Evolutionary conservation across 768 basidiomycete species (phyloP).

Genomic region (Leccinum ochraceum): DNA sequence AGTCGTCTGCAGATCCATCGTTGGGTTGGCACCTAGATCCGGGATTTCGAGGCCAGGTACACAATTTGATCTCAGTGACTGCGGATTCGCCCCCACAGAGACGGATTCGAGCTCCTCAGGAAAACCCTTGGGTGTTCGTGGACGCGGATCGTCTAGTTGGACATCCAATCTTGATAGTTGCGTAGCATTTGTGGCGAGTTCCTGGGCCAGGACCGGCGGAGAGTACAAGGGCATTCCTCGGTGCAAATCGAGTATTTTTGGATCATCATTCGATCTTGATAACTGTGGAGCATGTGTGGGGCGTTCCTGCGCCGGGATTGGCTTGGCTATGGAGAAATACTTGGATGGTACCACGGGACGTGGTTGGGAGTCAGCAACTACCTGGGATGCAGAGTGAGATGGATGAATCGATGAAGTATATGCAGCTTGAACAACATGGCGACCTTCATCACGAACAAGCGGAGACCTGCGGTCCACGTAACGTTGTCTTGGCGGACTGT

Average conservation of each 20-base stretch:
- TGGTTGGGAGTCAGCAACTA: constrained; percentile 10
- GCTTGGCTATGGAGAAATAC: constrained; percentile 11
- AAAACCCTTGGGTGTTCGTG: constrained; percentile 7
- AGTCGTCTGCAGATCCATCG: not conserved
- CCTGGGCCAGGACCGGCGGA: not conserved
- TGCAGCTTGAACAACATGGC: not conserved
- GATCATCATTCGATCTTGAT: not conserved
- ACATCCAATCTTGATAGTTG: not conserved
- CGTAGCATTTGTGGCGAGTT: not conserved
- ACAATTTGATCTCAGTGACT: constrained; percentile 1
- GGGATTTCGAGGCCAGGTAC: not conserved
- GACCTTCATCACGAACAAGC: constrained; percentile 7
- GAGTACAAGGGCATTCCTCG: constrained; percentile 14
- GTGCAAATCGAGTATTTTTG: not conserved
- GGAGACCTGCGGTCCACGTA: constrained; percentile 9
- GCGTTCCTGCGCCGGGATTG: not conserved
- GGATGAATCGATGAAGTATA: constrained; percentile 39
- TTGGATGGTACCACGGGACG: constrained; percentile 8
- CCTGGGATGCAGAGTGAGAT: constrained; percentile 60
- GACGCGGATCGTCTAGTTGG: constrained; percentile 5
- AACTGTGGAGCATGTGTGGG: not conserved
- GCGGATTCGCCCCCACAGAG: not conserved
- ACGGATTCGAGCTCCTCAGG: constrained; percentile 2
- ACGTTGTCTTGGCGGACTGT: not conserved
- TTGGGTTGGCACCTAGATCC: not conserved